Conservation (phyloP, 176 grass and related monocot species). For the Eremochloa ophiuroides region DNA sequence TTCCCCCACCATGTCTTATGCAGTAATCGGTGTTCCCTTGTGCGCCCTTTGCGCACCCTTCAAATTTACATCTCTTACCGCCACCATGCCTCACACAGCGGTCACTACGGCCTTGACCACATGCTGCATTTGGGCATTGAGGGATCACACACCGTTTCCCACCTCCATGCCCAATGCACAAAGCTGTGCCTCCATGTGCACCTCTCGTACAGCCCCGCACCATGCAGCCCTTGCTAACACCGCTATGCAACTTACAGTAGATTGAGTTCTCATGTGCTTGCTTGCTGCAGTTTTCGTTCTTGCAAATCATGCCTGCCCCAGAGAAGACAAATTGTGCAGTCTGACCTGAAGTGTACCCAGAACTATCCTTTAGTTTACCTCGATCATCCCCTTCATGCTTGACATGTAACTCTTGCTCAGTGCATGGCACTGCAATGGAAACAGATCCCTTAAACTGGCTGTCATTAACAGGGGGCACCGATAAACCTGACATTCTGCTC, state of each 20-base stretch:
- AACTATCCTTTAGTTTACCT: constrained; percentile 33
- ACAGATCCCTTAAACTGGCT: constrained; percentile 2
- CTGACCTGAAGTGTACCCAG: neutral
- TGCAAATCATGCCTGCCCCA: constrained; percentile 20
- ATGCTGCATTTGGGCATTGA: constrained; percentile 50
- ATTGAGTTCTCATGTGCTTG: constrained; percentile 24
- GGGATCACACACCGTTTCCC: constrained; percentile 41
- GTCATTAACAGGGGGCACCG: constrained; percentile 15
- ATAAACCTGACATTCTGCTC: constrained; percentile 23
- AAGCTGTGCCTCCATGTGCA: constrained; percentile 49
- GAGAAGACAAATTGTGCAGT: constrained; percentile 1
- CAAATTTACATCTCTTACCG: constrained; percentile 45
- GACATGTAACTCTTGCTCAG: constrained; percentile 19
- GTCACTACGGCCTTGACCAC: constrained; percentile 37
- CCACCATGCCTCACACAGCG: constrained; percentile 47
- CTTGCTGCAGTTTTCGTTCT: constrained; percentile 37
- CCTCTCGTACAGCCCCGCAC: constrained; percentile 33
- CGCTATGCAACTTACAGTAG: constrained; percentile 42
- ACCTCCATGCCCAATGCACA: constrained; percentile 54
- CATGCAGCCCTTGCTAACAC: constrained; percentile 35
- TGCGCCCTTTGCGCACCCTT: constrained; percentile 45
- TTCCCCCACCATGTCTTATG: constrained; percentile 49
- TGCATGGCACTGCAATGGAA: constrained; percentile 19
- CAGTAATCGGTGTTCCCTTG: constrained; percentile 49
- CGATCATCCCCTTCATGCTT: constrained; percentile 36